phyloP scores from a whole-genome alignment of 371 early-diverging fungal genomes.

The Rhizomucor pusillus region DNA sequence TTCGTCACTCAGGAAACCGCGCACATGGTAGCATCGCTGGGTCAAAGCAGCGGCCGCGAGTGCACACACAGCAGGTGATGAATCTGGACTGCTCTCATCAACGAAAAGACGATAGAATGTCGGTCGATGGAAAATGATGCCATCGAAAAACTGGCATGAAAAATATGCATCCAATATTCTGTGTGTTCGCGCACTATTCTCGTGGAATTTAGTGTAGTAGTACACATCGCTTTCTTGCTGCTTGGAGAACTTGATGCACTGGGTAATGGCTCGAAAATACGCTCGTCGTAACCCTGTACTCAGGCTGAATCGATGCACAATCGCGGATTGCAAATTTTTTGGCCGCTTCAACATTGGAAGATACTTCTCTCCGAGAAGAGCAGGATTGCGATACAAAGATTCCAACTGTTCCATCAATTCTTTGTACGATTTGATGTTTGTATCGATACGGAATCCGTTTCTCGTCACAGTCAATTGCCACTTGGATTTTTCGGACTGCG shows the following conservation, averaged over 20 bases:
- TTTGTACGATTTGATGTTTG: slow-evolving; percentile 16
- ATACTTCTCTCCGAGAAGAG: background rate
- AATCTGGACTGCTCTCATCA: slow-evolving; percentile 17
- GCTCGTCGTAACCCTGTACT: slow-evolving; percentile 9
- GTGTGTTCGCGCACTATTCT: slow-evolving; percentile 6
- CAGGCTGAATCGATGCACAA: slow-evolving; percentile 6
- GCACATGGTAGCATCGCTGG: slow-evolving; percentile 30
- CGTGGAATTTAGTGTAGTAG: background rate
- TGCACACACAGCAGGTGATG: slow-evolving; percentile 33
- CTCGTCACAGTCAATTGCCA: slow-evolving; percentile 14
- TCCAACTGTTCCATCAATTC: slow-evolving; percentile 15
- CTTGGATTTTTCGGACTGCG: background rate
- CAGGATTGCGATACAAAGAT: background rate
- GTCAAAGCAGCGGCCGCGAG: slow-evolving; percentile 30
- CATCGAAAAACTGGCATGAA: slow-evolving; percentile 28
- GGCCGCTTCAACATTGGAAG: slow-evolving; percentile 7
- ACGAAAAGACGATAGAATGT: slow-evolving; percentile 34
- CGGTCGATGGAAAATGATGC: slow-evolving; percentile 25
- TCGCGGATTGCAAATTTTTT: background rate
- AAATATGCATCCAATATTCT: slow-evolving; percentile 31
- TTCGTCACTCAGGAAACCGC: slow-evolving; percentile 22
- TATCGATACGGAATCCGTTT: slow-evolving; percentile 19
- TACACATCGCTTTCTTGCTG: slow-evolving; percentile 1
- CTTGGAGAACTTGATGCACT: slow-evolving; percentile 13
- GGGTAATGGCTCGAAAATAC: slow-evolving; percentile 12